Conservation (phyloP, 1,284 basidiomycete species). For the Rugosomyces carneus region DNA sequence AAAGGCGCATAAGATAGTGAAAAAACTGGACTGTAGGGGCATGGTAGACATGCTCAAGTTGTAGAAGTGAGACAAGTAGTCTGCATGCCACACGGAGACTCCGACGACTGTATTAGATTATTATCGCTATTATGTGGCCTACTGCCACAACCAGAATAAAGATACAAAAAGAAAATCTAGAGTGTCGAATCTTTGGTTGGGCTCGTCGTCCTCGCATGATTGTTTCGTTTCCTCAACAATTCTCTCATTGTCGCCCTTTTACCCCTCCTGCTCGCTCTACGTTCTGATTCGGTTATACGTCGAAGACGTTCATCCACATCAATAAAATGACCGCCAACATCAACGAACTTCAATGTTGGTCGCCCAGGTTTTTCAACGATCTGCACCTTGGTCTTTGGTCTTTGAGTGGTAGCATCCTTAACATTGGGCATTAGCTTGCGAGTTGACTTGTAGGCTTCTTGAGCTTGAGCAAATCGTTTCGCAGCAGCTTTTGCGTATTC, state of each 20-base stretch:
- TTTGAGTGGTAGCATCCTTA: conserved; percentile 30
- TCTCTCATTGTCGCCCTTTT: conserved; percentile 17
- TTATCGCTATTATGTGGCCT: not conserved
- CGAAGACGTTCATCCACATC: conserved; percentile 46
- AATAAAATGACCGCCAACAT: conserved; percentile 64
- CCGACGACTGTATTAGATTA: too few relatives aligned
- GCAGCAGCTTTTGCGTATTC: conserved; percentile 36
- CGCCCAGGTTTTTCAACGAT: conserved; percentile 34
- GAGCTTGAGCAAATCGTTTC: conserved; percentile 24
- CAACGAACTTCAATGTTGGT: conserved; percentile 54
- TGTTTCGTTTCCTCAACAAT: conserved; percentile 4
- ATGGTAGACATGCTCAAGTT: not conserved
- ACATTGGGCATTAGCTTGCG: conserved; percentile 32
- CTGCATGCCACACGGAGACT: too few relatives aligned
- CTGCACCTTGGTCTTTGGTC: conserved; percentile 31
- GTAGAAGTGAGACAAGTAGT: too few relatives aligned
- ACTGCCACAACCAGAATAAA: not conserved
- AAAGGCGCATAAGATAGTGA: conserved; percentile 45
- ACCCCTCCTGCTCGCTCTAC: conserved; percentile 32
- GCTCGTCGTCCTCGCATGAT: not conserved
- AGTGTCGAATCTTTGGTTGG: not conserved
- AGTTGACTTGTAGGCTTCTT: conserved; percentile 32
- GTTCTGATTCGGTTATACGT: conserved; percentile 42
- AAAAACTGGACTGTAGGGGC: conserved; percentile 26
- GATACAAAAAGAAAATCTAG: not conserved